Evolutionary conservation across 2,329 filamentous ascomycete genomes (phyloP).

Genomic region (Penicillium thymicola): DNA sequence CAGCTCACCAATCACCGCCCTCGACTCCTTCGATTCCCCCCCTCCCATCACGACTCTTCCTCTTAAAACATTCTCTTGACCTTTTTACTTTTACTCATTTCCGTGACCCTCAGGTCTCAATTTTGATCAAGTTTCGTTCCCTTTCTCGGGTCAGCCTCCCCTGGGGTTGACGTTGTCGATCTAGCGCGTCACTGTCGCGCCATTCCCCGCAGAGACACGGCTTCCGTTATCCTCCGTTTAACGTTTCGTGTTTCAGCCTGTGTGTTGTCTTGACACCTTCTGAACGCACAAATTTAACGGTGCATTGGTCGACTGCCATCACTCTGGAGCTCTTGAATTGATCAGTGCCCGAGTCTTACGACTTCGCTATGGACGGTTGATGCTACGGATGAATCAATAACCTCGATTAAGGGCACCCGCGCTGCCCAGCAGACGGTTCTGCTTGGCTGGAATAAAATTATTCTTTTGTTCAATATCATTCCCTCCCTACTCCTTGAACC

Average conservation of each 20-base stretch:
- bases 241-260: slow-evolving; percentile 5
- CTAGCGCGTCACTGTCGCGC: slow-evolving; percentile 26
- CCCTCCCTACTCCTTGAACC: slow-evolving; percentile 1
- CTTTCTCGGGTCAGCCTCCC: slow-evolving; percentile 13
- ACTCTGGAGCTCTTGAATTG: neutral
- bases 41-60: slow-evolving; percentile 7
- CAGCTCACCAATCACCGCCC: slow-evolving; percentile 26
- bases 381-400: slow-evolving; percentile 42
- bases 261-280: neutral
- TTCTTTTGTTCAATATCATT: slow-evolving; percentile 10
- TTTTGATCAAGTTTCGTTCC: slow-evolving; percentile 2
- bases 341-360: slow-evolving; percentile 8
- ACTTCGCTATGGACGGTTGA: slow-evolving; percentile 40
- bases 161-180: slow-evolving; percentile 21
- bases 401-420: slow-evolving; percentile 40
- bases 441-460: slow-evolving; percentile 24
- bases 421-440: slow-evolving; percentile 46
- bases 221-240: slow-evolving; percentile 21
- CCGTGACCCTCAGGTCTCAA: slow-evolving; percentile 1
- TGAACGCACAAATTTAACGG: neutral
- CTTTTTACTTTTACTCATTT: slow-evolving; percentile 3
- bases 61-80: slow-evolving; percentile 9
- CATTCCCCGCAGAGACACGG: slow-evolving; percentile 24
- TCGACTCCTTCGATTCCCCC: slow-evolving; percentile 10
- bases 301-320: neutral